Evolutionary conservation across 2,329 filamentous ascomycete genomes (phyloP), one percentile per base, ranked within the genome.

Genomic region (Scedosporium apiospermum): DNA sequence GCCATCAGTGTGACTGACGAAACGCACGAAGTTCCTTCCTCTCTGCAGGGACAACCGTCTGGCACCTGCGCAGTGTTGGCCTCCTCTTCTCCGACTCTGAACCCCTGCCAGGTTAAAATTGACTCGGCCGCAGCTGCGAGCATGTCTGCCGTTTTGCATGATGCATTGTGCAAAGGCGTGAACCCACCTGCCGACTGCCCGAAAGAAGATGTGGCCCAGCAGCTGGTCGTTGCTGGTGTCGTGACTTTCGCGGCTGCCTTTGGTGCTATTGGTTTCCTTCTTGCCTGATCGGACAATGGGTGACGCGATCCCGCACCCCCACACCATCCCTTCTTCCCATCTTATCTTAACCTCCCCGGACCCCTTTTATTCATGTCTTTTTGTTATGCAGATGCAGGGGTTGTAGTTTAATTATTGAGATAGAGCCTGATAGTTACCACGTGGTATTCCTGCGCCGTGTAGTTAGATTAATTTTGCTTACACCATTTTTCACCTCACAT

Each of bases 71-170:
- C 65, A 16, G 60, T 64, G 34, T 14, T 63, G 26, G 59, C 61
- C 18, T 42, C 61, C 41, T 16, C 62, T 9, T 59, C 64, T 21
- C 61, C 64, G n/a, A 65, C 63, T 1, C 58, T 64, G 61, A 67
- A 66, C 62, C 65, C 66, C 21, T 68, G 68, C 42, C 26, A 58
- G 26, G 63, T 67, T n/a, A 65, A 62, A 44, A 63, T 68, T 57
- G 64, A 65, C 60, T 42, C 63, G 34, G 53, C 66, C 23, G 63
- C 55, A 18, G 65, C 63, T n/a, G 62, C 64, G n/a, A 68, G 66
- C 42, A 68, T 68, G 26, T 53, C 60, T 7, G 63, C 66, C 6
- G 21, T 16, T 3, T 23, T 63, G 3, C 58, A 58, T 49, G 46
- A 62, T 38, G 26, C n/a, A 42, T 57, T 42, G 38, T 66, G 66